phyloP scores from a whole-genome alignment of 192 early-diverging fungal genomes.

The Linnemannia exigua region DNA sequence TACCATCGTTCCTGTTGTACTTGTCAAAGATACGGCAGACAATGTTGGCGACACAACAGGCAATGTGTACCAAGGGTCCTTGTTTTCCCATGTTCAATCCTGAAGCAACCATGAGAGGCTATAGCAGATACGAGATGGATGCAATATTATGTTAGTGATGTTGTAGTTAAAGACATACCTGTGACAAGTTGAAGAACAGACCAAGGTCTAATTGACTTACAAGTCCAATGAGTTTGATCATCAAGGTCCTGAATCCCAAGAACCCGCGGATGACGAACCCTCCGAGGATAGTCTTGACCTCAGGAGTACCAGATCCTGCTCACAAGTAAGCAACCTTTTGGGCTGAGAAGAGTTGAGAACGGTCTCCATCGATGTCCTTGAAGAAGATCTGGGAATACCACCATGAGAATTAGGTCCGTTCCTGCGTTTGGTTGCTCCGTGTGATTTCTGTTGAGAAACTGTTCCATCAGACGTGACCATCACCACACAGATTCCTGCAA shows the following conservation, averaged over 20 bases:
- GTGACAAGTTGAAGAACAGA: background rate
- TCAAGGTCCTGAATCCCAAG: constrained; percentile 91
- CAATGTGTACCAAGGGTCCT: constrained; percentile 96
- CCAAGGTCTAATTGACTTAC: constrained; percentile 58
- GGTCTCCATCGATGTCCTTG: constrained; percentile 27
- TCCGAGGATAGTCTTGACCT: constrained; percentile 95
- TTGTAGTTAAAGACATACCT: background rate
- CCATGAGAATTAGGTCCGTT: constrained; percentile 27
- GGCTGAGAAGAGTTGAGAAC: constrained; percentile 32
- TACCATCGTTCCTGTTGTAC: constrained; percentile 89
- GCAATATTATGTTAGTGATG: background rate
- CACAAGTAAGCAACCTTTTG: constrained; percentile 54
- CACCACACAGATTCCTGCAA: constrained; percentile 49
- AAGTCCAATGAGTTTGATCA: constrained; percentile 93
- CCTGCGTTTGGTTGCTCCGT: constrained; percentile 42
- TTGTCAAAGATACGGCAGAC: constrained; percentile 91
- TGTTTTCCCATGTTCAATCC: constrained; percentile 95
- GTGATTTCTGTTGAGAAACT: constrained; percentile 48
- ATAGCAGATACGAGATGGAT: background rate
- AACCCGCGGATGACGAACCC: constrained; percentile 96
- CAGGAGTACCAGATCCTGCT: constrained; percentile 92
- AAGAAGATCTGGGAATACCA: constrained; percentile 70
- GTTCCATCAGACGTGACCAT: constrained; percentile 57
- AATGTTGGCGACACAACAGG: constrained; percentile 91
- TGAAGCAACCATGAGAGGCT: constrained; percentile 87